Conservation (phyloP, 2,329 filamentous ascomycete species). For the Myriosclerotinia duriaeana region DNA sequence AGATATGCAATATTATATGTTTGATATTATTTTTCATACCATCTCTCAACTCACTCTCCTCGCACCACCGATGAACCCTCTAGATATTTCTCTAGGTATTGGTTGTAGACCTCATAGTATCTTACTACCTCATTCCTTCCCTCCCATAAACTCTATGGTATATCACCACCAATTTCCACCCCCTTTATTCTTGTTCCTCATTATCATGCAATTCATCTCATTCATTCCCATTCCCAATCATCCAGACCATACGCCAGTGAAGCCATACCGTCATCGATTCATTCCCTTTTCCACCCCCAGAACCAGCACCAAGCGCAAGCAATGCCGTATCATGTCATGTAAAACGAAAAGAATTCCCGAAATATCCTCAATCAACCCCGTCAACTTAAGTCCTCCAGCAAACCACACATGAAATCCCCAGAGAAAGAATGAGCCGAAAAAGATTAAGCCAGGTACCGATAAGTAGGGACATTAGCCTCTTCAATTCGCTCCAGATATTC, state of each 20-base stretch:
- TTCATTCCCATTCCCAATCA: not conserved
- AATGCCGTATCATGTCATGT: conserved; percentile 1
- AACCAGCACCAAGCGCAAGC: conserved; percentile 6
- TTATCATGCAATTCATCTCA: not conserved
- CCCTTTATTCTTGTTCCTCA: not conserved
- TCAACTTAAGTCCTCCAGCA: not conserved
- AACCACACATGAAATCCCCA: not conserved
- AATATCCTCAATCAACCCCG: not conserved
- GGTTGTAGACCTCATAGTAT: not conserved
- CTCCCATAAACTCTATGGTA: not conserved
- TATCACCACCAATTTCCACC: not conserved
- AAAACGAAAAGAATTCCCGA: not conserved
- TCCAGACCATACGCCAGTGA: not conserved
- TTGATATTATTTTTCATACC: not conserved
- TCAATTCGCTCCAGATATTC: conserved; percentile 78
- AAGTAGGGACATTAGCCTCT: conserved; percentile 59
- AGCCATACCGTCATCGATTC: not conserved
- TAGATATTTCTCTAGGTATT: not conserved
- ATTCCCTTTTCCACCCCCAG: not conserved
- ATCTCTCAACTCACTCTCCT: not conserved
- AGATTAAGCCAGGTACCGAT: conserved; percentile 66
- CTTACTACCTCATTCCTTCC: not conserved
- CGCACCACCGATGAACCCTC: not conserved
- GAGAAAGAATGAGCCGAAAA: no score
- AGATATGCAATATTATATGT: not conserved